Evolutionary conservation across 2,329 filamentous ascomycete species (phyloP).

Genomic region (Talaromyces sp.): DNA sequence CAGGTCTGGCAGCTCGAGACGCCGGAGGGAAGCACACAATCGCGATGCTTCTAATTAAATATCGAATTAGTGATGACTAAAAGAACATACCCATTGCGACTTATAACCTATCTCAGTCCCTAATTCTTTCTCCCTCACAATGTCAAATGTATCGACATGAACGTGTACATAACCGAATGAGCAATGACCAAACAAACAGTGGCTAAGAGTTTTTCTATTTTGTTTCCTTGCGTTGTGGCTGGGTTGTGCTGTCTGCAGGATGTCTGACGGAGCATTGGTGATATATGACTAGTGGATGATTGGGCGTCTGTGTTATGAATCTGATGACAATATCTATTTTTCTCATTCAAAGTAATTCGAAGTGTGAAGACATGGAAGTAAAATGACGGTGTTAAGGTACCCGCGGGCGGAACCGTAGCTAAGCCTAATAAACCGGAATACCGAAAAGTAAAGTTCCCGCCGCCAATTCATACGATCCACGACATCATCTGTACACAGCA

Average conservation of each 20-base stretch:
- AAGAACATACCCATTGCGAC: conserved; percentile 10
- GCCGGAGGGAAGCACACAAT: conserved; percentile 15
- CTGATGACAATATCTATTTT: not conserved
- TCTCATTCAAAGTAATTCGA: not conserved
- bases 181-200: conserved; percentile 7
- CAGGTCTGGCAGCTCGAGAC: conserved; percentile 18
- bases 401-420: not conserved
- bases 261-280: not conserved
- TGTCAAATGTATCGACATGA: conserved; percentile 13
- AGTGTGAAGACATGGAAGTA: not conserved
- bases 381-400: not conserved
- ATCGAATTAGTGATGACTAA: not conserved
- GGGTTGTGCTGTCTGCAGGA: not conserved
- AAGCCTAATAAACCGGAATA: not conserved
- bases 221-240: conserved; percentile 6
- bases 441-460: conserved; percentile 1
- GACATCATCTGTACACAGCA: not conserved
- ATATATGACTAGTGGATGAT: not conserved
- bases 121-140: conserved; percentile 7
- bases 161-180: conserved; percentile 17
- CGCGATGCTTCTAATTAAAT: conserved; percentile 13
- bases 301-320: conserved; percentile 2
- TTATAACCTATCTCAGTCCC: conserved; percentile 1
- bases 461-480: not conserved
- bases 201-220: not conserved